Percentiles rank a stretch among this genome's conserved stretches.
Evolutionary conservation across 1,139 yeast genomes (phyloP).

Genomic region (Taiozyma sp.): DNA sequence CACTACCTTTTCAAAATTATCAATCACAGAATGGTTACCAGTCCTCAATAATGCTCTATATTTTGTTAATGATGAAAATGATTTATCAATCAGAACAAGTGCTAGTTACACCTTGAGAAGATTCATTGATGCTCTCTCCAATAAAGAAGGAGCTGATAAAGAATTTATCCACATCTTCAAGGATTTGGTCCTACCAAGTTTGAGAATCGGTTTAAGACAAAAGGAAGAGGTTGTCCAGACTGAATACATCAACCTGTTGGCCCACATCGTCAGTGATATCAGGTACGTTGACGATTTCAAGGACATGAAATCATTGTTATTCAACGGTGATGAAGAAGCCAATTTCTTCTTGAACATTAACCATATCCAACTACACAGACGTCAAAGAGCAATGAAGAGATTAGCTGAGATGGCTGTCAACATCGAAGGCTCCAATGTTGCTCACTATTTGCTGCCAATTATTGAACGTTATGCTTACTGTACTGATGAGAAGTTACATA

Average conservation of each 20-base stretch:
- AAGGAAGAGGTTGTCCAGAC: conserved; percentile 57
- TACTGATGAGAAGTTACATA: conserved; percentile 50
- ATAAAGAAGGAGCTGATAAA: conserved; percentile 32
- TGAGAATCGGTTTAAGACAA: conserved; percentile 66
- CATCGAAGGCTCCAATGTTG: conserved; percentile 53
- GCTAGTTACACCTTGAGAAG: conserved; percentile 62
- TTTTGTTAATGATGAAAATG: conserved; percentile 73
- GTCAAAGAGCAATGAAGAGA: conserved; percentile 75
- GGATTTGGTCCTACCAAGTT: conserved; percentile 54
- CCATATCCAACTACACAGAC: conserved; percentile 82
- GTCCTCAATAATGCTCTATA: conserved; percentile 61
- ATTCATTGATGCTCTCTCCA: conserved; percentile 55
- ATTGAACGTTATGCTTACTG: conserved; percentile 70
- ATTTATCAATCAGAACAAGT: conserved; percentile 74
- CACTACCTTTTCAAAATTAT: conserved; percentile 35
- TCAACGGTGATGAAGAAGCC: conserved; percentile 73
- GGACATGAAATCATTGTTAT: conserved; percentile 63
- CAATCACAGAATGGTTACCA: conserved; percentile 73
- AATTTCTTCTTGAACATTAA: conserved; percentile 76
- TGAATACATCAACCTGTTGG: conserved; percentile 64
- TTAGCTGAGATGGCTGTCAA: conserved; percentile 37
- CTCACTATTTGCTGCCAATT: conserved; percentile 80
- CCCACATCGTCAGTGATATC: conserved; percentile 52
- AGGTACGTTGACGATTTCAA: conserved; percentile 47
- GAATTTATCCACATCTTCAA: conserved; percentile 43